These are phyloP conservation scores for Pleurotus eryngii DNA, from an alignment of 768 basidiomycete species.

Conservation along the genomic window DNA sequence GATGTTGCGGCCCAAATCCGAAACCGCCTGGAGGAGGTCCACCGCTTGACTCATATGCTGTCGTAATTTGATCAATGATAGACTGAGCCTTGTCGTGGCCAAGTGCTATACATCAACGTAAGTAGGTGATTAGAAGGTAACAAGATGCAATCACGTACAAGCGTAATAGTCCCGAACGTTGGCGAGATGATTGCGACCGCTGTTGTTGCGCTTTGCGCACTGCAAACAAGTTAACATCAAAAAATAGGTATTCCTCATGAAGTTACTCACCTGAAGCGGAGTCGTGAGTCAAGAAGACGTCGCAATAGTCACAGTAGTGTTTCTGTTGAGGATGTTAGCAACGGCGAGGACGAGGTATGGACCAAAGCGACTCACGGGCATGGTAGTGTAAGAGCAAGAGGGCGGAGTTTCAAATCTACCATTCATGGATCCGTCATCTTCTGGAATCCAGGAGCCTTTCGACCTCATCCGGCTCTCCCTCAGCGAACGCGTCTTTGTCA, in stretches of 20 bases:
- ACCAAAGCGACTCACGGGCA: conserved; percentile 55
- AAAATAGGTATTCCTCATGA: too few species aligned
- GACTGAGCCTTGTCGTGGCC: conserved; percentile 97
- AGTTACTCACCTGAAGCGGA: conserved; percentile 74
- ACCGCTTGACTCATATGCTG: conserved; percentile 83
- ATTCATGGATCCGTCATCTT: conserved; percentile 65
- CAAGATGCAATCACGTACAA: conserved; percentile 44
- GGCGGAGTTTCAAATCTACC: conserved; percentile 26
- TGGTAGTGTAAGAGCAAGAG: conserved; percentile 25
- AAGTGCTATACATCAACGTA: conserved; percentile 46
- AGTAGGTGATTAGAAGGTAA: conserved; percentile 10
- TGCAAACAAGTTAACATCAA: conserved; percentile 24
- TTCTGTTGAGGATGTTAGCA: conserved; percentile 45
- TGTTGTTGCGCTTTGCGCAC: conserved; percentile 99
- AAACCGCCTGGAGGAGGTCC: conserved; percentile 88
- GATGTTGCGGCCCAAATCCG: conserved; percentile 80
- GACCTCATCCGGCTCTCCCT: conserved; percentile 95
- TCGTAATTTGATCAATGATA: conserved; percentile 98
- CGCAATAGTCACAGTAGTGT: conserved; percentile 94
- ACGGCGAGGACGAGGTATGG: conserved; percentile 3
- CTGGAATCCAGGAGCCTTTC: conserved; percentile 91
- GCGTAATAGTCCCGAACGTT: conserved; percentile 98
- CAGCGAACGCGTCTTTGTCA: conserved; percentile 97
- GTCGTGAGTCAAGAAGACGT: conserved; percentile 93
- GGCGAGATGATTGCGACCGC: conserved; percentile 92